Percentiles rank a stretch among this genome's conserved stretches.
Evolutionary conservation across 768 basidiomycete species (phyloP).

Genomic region (Calocybe gangraenosa): DNA sequence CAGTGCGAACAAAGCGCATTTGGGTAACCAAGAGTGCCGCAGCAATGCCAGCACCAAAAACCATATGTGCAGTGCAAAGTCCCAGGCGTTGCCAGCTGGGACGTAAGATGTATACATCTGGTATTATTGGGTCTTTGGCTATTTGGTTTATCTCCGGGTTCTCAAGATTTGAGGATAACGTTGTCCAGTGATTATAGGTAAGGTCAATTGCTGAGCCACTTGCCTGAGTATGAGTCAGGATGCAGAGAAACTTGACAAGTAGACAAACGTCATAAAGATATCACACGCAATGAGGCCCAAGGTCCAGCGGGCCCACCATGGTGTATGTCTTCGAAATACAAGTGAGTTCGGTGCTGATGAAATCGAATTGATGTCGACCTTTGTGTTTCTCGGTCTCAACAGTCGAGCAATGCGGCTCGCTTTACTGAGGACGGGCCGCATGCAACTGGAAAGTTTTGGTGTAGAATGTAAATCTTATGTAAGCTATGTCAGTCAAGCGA

Average conservation of each 20-base stretch:
- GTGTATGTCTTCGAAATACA: conserved; percentile 25
- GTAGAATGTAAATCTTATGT: no score
- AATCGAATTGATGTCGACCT: conserved; percentile 1
- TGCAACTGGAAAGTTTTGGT: no score
- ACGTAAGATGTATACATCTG: conserved; percentile 23
- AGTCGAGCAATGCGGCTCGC: conserved; percentile 11
- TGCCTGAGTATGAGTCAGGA: not conserved
- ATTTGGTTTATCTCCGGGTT: conserved; percentile 15
- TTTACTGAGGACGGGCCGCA: conserved; percentile 10
- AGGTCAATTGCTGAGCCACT: conserved; percentile 29
- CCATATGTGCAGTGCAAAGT: conserved; percentile 25
- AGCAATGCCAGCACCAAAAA: conserved; percentile 25
- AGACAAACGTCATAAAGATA: conserved; percentile 27
- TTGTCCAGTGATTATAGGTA: conserved; percentile 31
- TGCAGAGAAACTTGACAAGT: not conserved
- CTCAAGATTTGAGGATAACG: conserved; percentile 20
- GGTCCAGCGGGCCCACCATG: conserved; percentile 29
- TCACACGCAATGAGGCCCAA: conserved; percentile 25
- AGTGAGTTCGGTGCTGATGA: conserved; percentile 14
- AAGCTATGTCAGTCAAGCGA: no score
- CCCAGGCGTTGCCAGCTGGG: conserved; percentile 30
- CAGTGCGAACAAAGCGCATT: conserved; percentile 27
- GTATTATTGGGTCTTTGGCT: conserved; percentile 7
- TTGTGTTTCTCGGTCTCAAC: conserved; percentile 9
- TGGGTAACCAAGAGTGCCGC: conserved; percentile 25